phyloP scores from a whole-genome alignment of 805 yeast species.

The Candida gorgasii region DNA sequence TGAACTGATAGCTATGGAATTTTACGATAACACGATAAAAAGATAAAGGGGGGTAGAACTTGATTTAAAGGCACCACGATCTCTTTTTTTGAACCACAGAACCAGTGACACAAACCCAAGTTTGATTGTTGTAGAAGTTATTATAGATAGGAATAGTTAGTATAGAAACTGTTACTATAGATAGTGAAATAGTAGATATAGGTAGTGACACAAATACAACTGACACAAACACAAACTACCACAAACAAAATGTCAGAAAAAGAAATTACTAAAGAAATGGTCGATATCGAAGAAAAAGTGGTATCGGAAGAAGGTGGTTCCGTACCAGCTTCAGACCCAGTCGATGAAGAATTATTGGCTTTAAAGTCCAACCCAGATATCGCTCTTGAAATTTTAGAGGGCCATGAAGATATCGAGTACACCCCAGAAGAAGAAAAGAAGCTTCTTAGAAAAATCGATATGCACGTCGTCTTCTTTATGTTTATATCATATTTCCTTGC shows the following conservation, averaged over 20 bases:
- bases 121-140: too few relatives aligned
- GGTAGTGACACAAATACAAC: too few relatives aligned
- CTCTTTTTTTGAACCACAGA: too few relatives aligned
- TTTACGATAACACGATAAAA: not conserved
- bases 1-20: not conserved
- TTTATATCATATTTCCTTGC: conserved; percentile 4
- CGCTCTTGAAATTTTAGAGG: conserved; percentile 7
- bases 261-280: not conserved
- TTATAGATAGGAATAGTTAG: too few relatives aligned
- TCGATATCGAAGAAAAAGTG: not conserved
- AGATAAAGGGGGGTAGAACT: not conserved
- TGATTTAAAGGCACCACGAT: not conserved
- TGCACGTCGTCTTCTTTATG: conserved; percentile 5
- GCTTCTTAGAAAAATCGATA: conserved; percentile 7
- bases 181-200: not conserved
- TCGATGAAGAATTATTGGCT: not conserved
- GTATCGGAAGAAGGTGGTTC: not conserved
- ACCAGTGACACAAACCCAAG: too few relatives aligned
- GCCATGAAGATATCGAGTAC: conserved; percentile 5
- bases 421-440: conserved; percentile 11
- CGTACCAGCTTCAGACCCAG: too few relatives aligned
- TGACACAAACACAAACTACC: too few relatives aligned
- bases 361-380: conserved; percentile 8
- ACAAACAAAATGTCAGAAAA: not conserved
- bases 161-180: too few relatives aligned